phyloP scores from a whole-genome alignment of 2,329 filamentous ascomycete genomes.

The Alternaria triticina region DNA sequence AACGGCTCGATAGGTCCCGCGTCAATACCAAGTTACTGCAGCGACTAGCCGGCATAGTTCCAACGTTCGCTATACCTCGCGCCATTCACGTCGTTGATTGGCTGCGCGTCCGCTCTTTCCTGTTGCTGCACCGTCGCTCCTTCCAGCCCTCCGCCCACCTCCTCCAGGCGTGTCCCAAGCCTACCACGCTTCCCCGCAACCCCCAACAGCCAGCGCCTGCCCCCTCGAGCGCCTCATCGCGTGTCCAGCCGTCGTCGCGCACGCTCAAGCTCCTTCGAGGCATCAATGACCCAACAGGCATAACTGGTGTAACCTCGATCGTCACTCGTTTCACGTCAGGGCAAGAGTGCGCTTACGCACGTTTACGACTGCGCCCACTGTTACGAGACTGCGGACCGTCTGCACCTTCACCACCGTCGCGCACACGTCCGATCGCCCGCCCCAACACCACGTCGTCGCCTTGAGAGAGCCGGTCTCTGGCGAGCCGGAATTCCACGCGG shows the following conservation, averaged over 20 bases:
- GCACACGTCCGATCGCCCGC: conserved; percentile 15
- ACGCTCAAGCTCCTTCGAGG: conserved; percentile 8
- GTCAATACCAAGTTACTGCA: conserved; percentile 15
- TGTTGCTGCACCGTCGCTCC: conserved; percentile 2
- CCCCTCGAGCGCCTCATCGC: conserved; percentile 18
- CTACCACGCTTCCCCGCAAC: conserved; percentile 22
- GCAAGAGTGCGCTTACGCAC: conserved; percentile 29
- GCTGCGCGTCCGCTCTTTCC: conserved; percentile 15
- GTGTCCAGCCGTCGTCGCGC: conserved; percentile 8
- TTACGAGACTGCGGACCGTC: background rate
- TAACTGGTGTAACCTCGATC: conserved; percentile 29
- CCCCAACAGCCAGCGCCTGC: conserved; percentile 14
- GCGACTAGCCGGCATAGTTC: conserved; percentile 5
- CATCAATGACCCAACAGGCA: conserved; percentile 40
- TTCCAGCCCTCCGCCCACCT: conserved; percentile 13
- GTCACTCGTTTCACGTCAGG: conserved; percentile 40
- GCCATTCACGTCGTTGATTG: conserved; percentile 17
- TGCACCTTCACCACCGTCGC: conserved; percentile 5
- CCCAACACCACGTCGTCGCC: conserved; percentile 23
- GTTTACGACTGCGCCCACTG: conserved; percentile 26
- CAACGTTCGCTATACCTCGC: conserved; percentile 17
- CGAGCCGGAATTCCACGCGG: conserved; percentile 33
- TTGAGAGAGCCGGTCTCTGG: conserved; percentile 39
- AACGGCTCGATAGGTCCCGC: conserved; percentile 11
- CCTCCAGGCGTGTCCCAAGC: background rate